Evolutionary conservation across 345 rosid genomes (phyloP).

Genomic region (Melastoma malabathricum): DNA sequence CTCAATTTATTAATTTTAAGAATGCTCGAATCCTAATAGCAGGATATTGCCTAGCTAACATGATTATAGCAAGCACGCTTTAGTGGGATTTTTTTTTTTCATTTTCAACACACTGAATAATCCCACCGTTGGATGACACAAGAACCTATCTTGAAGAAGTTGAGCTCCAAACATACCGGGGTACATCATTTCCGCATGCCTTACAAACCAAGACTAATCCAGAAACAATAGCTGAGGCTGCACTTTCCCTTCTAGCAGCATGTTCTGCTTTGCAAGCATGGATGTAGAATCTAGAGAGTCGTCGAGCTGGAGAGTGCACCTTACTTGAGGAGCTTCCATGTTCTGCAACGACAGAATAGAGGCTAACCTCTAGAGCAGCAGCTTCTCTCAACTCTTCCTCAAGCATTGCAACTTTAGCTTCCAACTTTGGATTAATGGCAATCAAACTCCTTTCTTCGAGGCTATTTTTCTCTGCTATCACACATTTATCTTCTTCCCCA

Average conservation of each 20-base stretch:
- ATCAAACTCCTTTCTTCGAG: conserved; percentile 4
- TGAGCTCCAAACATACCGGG: conserved; percentile 39
- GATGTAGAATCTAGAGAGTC: conserved; percentile 73
- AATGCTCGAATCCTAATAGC: too few species aligned
- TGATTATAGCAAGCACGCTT: too few species aligned
- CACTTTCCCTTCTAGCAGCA: conserved; percentile 39
- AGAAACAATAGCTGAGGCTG: conserved; percentile 66
- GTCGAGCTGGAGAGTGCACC: conserved; percentile 85
- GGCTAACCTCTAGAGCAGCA: conserved; percentile 73
- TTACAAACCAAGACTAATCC: conserved; percentile 79
- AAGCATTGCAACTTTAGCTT: conserved; percentile 41
- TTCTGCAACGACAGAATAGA: conserved; percentile 82
- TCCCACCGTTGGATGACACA: too few species aligned
- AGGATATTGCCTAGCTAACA: too few species aligned
- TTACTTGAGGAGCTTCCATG: conserved; percentile 77
- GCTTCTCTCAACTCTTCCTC: conserved; percentile 88
- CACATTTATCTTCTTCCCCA: conserved; percentile 8
- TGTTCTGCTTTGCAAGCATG: conserved; percentile 52
- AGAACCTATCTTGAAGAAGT: not conserved
- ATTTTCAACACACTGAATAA: too few species aligned
- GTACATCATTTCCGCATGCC: conserved; percentile 92
- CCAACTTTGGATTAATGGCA: conserved; percentile 25
- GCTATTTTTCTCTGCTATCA: too few species aligned
- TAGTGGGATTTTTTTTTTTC: too few species aligned
- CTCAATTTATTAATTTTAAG: too few species aligned